These are phyloP conservation scores for Populus simonii DNA, from an alignment of 345 rosid species.

Conservation along the genomic window DNA sequence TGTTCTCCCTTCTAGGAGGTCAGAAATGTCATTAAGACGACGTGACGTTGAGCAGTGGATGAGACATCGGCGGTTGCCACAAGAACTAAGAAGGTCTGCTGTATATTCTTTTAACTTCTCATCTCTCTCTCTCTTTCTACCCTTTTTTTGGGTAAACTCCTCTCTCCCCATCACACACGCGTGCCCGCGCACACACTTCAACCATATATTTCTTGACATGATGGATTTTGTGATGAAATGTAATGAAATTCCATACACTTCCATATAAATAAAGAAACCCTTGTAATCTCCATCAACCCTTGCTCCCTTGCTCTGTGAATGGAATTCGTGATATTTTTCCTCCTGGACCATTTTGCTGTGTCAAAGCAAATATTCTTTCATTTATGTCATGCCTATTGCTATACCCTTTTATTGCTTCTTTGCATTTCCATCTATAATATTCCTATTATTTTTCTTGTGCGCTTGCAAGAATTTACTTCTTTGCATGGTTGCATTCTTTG, in stretches of 20 bases:
- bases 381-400: background rate
- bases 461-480: background rate
- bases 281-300: background rate
- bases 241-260: background rate
- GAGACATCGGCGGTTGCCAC: conserved; percentile 82
- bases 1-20: conserved; percentile 43
- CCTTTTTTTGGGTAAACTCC: background rate
- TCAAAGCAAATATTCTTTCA: background rate
- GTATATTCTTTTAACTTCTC: background rate
- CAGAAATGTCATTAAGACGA: conserved; percentile 77
- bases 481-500: background rate
- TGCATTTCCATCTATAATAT: background rate
- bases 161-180: background rate
- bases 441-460: background rate
- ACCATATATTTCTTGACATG: background rate
- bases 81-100: conserved; percentile 50
- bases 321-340: too few relatives aligned
- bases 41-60: conserved; percentile 98
- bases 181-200: background rate
- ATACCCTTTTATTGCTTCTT: background rate
- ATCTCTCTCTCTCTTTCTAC: background rate
- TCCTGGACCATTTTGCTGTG: too few relatives aligned
- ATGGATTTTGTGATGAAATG: conserved; percentile 1
- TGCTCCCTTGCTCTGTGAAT: too few relatives aligned
- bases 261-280: background rate